These are phyloP conservation scores for Elongisporangium undulatum DNA, from an alignment of 352 stramenopile genomes.

Conservation along the genomic window DNA sequence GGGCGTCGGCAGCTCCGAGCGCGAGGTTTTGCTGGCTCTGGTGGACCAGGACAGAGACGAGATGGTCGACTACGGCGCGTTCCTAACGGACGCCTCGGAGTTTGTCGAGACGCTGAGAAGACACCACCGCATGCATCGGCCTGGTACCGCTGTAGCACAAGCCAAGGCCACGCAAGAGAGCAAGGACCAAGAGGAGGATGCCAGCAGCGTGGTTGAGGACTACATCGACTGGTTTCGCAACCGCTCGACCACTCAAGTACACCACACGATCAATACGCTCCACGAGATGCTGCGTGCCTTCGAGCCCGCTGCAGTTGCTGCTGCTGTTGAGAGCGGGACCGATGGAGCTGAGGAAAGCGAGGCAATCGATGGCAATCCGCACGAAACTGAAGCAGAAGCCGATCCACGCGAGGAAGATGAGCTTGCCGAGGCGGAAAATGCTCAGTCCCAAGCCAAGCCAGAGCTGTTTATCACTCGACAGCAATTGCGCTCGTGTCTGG, in stretches of 20 bases:
- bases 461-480: conserved; percentile 29
- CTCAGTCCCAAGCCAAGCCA: conserved; percentile 6
- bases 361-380: conserved; percentile 4
- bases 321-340: conserved; percentile 1
- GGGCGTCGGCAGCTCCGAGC: conserved; percentile 13
- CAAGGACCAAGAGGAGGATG: neutral
- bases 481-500: conserved; percentile 42
- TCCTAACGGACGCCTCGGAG: conserved; percentile 41
- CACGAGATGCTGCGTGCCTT: conserved; percentile 24
- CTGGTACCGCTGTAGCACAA: neutral
- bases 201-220: neutral
- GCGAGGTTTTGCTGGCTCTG: conserved; percentile 53
- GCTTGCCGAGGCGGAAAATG: conserved; percentile 4
- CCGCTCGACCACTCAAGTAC: conserved; percentile 18
- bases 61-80: conserved; percentile 47
- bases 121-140: neutral
- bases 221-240: neutral
- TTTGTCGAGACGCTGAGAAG: conserved; percentile 41
- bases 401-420: conserved; percentile 9
- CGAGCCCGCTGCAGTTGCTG: conserved; percentile 10
- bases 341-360: conserved; percentile 2
- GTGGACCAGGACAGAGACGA: conserved; percentile 47
- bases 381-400: conserved; percentile 16
- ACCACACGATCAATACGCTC: conserved; percentile 41
- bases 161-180: conserved; percentile 11